phyloP scores from a whole-genome alignment of 768 basidiomycete species.

The Neoboletus subvelutipes region DNA sequence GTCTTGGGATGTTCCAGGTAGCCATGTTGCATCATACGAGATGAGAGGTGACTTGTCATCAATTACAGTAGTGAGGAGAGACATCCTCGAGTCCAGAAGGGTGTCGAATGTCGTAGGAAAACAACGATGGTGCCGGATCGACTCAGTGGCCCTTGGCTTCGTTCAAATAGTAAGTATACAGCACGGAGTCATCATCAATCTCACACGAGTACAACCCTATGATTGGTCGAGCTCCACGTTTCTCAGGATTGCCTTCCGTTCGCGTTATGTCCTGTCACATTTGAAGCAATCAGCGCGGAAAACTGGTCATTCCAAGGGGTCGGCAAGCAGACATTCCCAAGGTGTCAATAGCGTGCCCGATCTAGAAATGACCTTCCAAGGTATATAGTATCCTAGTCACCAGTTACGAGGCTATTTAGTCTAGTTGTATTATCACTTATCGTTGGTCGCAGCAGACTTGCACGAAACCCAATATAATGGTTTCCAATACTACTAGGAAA shows the following conservation, averaged over 20 bases:
- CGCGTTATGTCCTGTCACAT: not conserved
- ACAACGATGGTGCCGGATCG: too few species aligned
- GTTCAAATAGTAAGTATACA: not conserved
- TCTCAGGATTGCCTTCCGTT: constrained; percentile 1
- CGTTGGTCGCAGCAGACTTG: too few species aligned
- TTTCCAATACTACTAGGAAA: too few species aligned
- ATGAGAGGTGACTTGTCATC: constrained; percentile 36
- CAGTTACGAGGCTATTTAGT: too few species aligned
- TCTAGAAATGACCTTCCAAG: too few species aligned
- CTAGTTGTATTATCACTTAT: too few species aligned
- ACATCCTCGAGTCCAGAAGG: constrained; percentile 14
- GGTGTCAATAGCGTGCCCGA: too few species aligned
- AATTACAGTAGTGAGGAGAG: constrained; percentile 23
- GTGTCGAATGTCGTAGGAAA: not conserved
- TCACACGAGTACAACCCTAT: not conserved
- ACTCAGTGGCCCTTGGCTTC: not conserved
- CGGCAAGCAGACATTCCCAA: too few species aligned
- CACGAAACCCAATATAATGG: too few species aligned
- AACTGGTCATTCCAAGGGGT: too few species aligned
- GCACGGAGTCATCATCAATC: not conserved
- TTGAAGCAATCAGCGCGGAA: not conserved
- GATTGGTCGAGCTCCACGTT: not conserved
- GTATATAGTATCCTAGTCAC: too few species aligned
- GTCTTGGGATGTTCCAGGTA: constrained; percentile 20
- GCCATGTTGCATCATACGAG: constrained; percentile 25